Base-by-base conservation (phyloP, 306 rosid species). In the Malus asiatica region DNA sequence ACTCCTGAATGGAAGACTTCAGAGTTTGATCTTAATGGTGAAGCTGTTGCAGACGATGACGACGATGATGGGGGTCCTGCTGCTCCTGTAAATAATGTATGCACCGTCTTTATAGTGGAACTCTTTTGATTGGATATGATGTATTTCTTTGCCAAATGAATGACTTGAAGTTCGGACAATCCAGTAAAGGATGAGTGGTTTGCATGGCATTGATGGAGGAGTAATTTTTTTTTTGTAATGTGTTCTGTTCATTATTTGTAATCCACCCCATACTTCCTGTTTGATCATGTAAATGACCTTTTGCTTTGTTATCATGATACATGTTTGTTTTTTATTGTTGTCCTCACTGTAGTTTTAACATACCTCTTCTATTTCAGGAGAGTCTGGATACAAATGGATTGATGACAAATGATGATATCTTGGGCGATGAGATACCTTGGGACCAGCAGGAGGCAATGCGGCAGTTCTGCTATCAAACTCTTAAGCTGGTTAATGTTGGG, bases 1-100 rank as follows among this genome's bases (percentile, higher is more conserved):
- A 96, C 97, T 79, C 99, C 99, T 0, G 99, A 96, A 76, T 96
- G 99, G 99, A 96, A 96, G 84, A 90, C 99, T 83, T 87, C 97
- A 66, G 98, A 89, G 71, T 85, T 96, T 81, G 99, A 96, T 86
- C 99, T 96, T 79, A 96, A 96, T 77, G 99, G 99, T 38, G 99
- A 96, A 83, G 99, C 98, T 33, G 86, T 88, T 70, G 88, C 96
- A 5, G 99, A 96, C 19, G 98, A 90, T 0, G 98, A 32, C 0
- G 97, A 91, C 18, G 98, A 91, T 38, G 98, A 90, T 81, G 98
- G 96, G 79, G 82, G 84, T 75, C 80, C 93, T 16, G 87, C 83
- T 78, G 89, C 93, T 79, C 85, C 92, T 76, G 76, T 86, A 81
- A 87, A 84, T 77, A 86, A 84, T 77, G 99, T 96, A 89, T 72